Percentiles rank a stretch among this genome's conserved stretches.
Conservation (phyloP, 2,329 filamentous ascomycete species). For the Fusarium tuaranense region DNA sequence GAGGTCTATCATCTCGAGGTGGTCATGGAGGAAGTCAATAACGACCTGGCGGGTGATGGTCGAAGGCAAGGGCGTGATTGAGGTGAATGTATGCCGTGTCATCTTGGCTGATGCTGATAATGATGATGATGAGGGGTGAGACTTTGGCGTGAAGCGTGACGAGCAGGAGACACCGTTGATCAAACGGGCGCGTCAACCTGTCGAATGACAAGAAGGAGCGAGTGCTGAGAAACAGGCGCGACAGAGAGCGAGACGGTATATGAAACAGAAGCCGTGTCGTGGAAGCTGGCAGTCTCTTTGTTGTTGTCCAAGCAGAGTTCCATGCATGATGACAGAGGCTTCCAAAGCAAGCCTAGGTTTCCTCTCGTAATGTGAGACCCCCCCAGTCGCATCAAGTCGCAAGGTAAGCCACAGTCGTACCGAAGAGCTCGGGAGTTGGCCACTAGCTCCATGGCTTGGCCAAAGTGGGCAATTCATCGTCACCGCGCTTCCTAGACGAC, state of each 20-base stretch:
- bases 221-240: constrained; percentile 2
- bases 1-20: constrained; percentile 86
- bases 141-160: not conserved
- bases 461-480: constrained; percentile 1
- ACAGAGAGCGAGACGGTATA: not conserved
- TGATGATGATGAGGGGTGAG: constrained; percentile 1
- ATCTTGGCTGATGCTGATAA: constrained; percentile 26
- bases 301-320: not conserved
- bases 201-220: constrained; percentile 4
- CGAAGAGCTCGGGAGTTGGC: constrained; percentile 1
- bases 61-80: constrained; percentile 80
- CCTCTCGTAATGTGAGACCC: not conserved
- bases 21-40: constrained; percentile 80
- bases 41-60: constrained; percentile 77
- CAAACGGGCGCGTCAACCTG: not conserved
- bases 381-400: not conserved
- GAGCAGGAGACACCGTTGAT: not conserved
- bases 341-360: not conserved
- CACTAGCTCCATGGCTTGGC: constrained; percentile 1
- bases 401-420: constrained; percentile 5
- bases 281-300: not conserved
- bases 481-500: not conserved
- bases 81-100: constrained; percentile 74
- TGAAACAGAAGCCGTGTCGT: not conserved
- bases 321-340: constrained; percentile 9